phyloP scores from a whole-genome alignment of 2,329 filamentous ascomycete species.

The Scedosporium dehoogii region DNA sequence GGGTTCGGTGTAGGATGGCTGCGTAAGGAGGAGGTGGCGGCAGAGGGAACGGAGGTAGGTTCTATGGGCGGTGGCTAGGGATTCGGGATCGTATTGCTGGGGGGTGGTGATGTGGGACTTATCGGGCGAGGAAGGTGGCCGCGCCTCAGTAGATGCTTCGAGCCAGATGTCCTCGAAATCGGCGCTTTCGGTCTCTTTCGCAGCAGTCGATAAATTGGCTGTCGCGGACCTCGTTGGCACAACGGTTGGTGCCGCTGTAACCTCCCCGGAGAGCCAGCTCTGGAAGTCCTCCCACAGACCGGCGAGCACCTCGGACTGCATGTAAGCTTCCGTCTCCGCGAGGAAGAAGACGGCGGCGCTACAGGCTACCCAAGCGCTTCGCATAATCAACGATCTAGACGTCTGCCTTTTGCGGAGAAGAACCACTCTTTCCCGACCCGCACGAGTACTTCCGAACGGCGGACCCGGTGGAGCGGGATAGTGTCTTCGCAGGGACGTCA shows the following conservation, averaged over 20 bases:
- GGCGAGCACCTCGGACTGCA: constrained; percentile 81
- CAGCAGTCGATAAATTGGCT: constrained; percentile 8
- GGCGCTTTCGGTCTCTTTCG: constrained; percentile 7
- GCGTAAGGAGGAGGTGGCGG: constrained; percentile 57
- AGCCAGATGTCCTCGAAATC: constrained; percentile 32
- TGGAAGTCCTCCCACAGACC: constrained; percentile 74
- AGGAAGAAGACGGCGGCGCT: constrained; percentile 83
- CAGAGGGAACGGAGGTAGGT: constrained; percentile 62
- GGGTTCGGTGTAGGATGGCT: constrained; percentile 50
- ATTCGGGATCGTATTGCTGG: constrained; percentile 65
- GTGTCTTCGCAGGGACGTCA: constrained; percentile 65
- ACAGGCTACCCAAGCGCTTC: constrained; percentile 82
- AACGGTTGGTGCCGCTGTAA: not conserved
- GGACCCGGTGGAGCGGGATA: constrained; percentile 63
- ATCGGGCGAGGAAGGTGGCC: constrained; percentile 13
- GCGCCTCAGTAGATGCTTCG: constrained; percentile 8
- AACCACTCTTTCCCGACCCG: constrained; percentile 49
- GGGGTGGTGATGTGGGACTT: constrained; percentile 9
- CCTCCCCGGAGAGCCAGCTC: constrained; percentile 50
- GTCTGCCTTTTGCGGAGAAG: constrained; percentile 56
- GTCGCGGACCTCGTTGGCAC: constrained; percentile 9
- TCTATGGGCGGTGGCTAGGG: constrained; percentile 69
- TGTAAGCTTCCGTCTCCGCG: constrained; percentile 76
- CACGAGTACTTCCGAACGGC: constrained; percentile 49
- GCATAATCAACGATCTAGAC: constrained; percentile 55